phyloP scores from a whole-genome alignment of 495 filamentous ascomycete species.

The Patellaria atrata region DNA sequence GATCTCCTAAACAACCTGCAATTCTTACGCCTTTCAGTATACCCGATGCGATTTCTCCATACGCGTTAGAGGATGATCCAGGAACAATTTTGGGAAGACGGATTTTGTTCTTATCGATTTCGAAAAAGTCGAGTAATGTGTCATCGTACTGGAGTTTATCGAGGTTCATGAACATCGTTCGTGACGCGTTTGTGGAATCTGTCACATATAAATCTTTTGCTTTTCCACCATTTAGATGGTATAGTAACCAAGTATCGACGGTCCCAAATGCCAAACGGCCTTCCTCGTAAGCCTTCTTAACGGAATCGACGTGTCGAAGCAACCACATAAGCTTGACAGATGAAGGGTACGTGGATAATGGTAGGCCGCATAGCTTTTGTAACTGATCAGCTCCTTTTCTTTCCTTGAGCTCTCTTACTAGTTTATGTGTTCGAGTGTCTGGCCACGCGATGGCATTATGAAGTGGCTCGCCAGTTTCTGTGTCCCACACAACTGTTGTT shows the following conservation, averaged over 20 bases:
- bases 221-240: conserved; percentile 75
- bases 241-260: conserved; percentile 87
- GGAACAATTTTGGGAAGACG: conserved; percentile 74
- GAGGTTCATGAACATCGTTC: conserved; percentile 96
- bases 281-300: conserved; percentile 65
- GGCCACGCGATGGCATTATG: conserved; percentile 91
- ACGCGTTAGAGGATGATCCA: conserved; percentile 63
- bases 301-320: conserved; percentile 53
- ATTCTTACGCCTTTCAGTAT: conserved; percentile 63
- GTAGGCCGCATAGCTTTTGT: conserved; percentile 65
- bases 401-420: conserved; percentile 71
- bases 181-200: conserved; percentile 80
- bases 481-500: conserved; percentile 86
- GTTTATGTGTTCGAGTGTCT: conserved; percentile 65
- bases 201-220: conserved; percentile 60
- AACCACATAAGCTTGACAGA: conserved; percentile 84
- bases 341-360: conserved; percentile 87
- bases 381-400: conserved; percentile 52
- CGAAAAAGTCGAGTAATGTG: conserved; percentile 67
- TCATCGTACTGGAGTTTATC: conserved; percentile 77
- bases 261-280: conserved; percentile 79
- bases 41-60: conserved; percentile 53
- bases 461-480: conserved; percentile 67
- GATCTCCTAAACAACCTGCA: conserved; percentile 80
- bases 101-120: conserved; percentile 59